Base-by-base conservation (phyloP, 768 basidiomycete species). In the Russula vinacea region DNA sequence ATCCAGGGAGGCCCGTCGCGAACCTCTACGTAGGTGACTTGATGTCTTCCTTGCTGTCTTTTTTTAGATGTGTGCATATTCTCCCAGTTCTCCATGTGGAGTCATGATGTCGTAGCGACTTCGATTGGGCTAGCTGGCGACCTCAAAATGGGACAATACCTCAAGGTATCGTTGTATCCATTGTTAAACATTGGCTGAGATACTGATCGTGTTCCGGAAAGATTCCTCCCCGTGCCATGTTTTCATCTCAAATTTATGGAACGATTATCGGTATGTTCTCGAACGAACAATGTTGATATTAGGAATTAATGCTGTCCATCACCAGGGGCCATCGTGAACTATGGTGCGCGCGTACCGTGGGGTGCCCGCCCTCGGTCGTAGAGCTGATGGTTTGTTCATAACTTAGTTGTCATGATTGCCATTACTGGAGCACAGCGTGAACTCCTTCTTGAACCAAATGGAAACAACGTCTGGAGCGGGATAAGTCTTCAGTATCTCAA, bases 151-250 rank as follows among this genome's bases (percentile, higher is more conserved):
- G 78, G 77, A 45, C 78, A 79, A 40, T 84, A 85, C 71, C 74
- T 68, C 29, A 68, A 68, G 19, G 66, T 67, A 58, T 29, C 13
- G 35, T 64, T 16, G 24, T 49, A 1, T 54, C 10, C n/a, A 35
- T 0, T 6, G 19, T 16, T 16, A 64, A 26, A 5, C 22, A 24
- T 9, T 26, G 22, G 2, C n/a, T 3, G 19, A 5, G 35, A 35
- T 39, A n/a, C 35, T 35, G 22, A 65, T 19, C 32, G 5, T 17
- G 22, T 51, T 2, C 22, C 13, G 33, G 82, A 1, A 87, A 88
- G 73, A 81, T 89, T 49, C 86, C 88, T 32, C 85, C 87, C 26
- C 83, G 86, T 16, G 78, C 80, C 44, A 84, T 86, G 74, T 86
- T 88, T 72, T 70, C 83, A 11, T 83, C 84, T 8, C 87, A 88